Base-by-base conservation (phyloP, 495 filamentous ascomycete species). In the Haplographium delicatum region DNA sequence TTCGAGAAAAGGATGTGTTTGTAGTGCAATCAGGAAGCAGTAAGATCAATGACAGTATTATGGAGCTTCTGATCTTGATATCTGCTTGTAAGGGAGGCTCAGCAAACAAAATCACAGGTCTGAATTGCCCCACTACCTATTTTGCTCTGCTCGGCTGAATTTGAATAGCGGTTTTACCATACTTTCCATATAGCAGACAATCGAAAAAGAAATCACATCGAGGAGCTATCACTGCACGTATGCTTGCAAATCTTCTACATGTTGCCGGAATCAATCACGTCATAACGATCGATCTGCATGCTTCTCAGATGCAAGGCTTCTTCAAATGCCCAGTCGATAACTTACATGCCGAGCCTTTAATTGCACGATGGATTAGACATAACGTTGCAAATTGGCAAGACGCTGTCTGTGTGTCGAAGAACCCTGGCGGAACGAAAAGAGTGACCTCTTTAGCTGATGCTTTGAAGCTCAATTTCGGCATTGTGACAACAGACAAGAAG, bases 41-140 rank as follows among this genome's bases (percentile, higher is more conserved):
- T 60, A 91, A 87, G 79, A 94, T 96, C 76, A 98, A 98, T 70
- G 94, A 98, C 70, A 91, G 87, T 56, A 86, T 98, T 62, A 95
- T 98, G 87, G 93, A 98, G 75, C 76, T 98, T 50, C 80, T 97
- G 61, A 96, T 98, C 68, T 91, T 98, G 85, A 96, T 97, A 60
- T 91, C 89, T 51, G 93, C 93, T 44, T 97, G 93, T 76, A 98
- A 95, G 65, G 89, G 93, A 63, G 91, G 91, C 49, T 97, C 94
- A 33, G 88, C 94, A 44, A 95, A 91, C 73, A 95, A 91, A 57
- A 90, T 98, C 68, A 98, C 93, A 62, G 91, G 91, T 95, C 75
- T 57, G 81, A 67, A 25, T 35, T 20, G 33, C 35, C 49, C 41
- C 35, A 42, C 23, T 38, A 28, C 18, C 45, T 9, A 42, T n/a